Evolutionary conservation across 139 green algal genomes (phyloP).

Genomic region (Ettlia oleoabundans): DNA sequence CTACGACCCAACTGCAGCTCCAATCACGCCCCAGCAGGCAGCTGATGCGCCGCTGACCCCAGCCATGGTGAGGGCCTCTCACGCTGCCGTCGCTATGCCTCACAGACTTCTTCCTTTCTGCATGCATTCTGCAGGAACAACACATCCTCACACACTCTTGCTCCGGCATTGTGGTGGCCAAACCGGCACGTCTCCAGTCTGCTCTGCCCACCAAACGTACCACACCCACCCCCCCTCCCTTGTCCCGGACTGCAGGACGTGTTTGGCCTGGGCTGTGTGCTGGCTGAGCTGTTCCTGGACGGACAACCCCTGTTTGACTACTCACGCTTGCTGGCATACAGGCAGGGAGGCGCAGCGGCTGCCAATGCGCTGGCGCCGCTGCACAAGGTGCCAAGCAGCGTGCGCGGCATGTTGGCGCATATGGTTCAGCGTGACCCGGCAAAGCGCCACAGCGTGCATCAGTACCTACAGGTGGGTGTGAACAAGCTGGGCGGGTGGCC

Average conservation of each 20-base stretch:
- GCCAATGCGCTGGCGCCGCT: slow-evolving; percentile 44
- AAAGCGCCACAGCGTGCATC: slow-evolving; percentile 62
- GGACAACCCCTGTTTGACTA: slow-evolving; percentile 84
- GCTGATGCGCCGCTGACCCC: slow-evolving; percentile 32
- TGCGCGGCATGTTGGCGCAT: slow-evolving; percentile 79
- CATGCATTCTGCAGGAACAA: too few relatives aligned
- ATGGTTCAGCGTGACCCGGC: slow-evolving; percentile 91
- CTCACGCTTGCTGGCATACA: slow-evolving; percentile 78
- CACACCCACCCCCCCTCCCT: not conserved
- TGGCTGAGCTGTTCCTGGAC: slow-evolving; percentile 96
- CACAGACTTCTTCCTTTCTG: too few relatives aligned
- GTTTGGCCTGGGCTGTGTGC: slow-evolving; percentile 93
- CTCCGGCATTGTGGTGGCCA: too few relatives aligned
- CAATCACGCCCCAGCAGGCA: not conserved
- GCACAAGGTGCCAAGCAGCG: slow-evolving; percentile 43
- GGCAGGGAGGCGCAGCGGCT: slow-evolving; percentile 36
- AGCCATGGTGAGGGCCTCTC: slow-evolving; percentile 48
- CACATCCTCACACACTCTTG: too few relatives aligned
- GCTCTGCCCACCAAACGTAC: not conserved
- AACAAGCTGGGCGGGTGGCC: too few relatives aligned
- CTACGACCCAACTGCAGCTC: not conserved
- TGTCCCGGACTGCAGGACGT: slow-evolving; percentile 72
- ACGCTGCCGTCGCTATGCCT: too few relatives aligned
- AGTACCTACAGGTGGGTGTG: too few relatives aligned
- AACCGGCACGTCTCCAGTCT: not conserved